Conservation (phyloP, 2,329 filamentous ascomycete species). For the Xylaria sp. region DNA sequence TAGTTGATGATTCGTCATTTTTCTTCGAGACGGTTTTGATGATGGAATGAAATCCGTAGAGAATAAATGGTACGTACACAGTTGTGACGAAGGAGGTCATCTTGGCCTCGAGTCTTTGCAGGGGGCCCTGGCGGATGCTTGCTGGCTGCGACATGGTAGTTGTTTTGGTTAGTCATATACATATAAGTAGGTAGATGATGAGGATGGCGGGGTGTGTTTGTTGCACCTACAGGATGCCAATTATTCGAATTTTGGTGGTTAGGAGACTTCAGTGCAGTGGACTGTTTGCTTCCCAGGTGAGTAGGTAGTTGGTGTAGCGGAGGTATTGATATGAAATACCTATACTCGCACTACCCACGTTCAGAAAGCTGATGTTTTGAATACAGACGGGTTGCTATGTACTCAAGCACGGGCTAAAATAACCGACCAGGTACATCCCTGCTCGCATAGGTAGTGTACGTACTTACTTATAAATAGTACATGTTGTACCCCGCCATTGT, state of each 20-base stretch:
- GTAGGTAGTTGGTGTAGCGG: slow-evolving; percentile 20
- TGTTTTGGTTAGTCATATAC: slow-evolving; percentile 39
- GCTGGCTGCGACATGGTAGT: slow-evolving; percentile 43
- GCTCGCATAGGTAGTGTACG: background rate
- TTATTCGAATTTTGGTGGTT: slow-evolving; percentile 5
- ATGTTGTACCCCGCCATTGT: slow-evolving; percentile 23
- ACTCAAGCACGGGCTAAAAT: slow-evolving; percentile 25
- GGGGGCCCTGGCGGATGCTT: slow-evolving; percentile 30
- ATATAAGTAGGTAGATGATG: slow-evolving; percentile 32
- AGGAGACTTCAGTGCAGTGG: slow-evolving; percentile 9
- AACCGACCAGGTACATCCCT: slow-evolving; percentile 28
- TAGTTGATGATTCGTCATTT: slow-evolving; percentile 10
- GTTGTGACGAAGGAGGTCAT: slow-evolving; percentile 87
- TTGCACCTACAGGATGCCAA: slow-evolving; percentile 18
- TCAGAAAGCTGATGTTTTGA: slow-evolving; percentile 35
- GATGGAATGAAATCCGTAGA: slow-evolving; percentile 41
- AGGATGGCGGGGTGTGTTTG: background rate
- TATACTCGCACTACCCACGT: slow-evolving; percentile 9
- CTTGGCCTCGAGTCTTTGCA: slow-evolving; percentile 46
- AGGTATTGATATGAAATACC: slow-evolving; percentile 32
- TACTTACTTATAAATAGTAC: background rate
- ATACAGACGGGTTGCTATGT: slow-evolving; percentile 36
- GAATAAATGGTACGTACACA: slow-evolving; percentile 49
- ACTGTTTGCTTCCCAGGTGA: slow-evolving; percentile 10
- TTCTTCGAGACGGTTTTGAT: background rate